Conservation (phyloP, 352 stramenopile species). For the Phytophthora macrochlamydospora region DNA sequence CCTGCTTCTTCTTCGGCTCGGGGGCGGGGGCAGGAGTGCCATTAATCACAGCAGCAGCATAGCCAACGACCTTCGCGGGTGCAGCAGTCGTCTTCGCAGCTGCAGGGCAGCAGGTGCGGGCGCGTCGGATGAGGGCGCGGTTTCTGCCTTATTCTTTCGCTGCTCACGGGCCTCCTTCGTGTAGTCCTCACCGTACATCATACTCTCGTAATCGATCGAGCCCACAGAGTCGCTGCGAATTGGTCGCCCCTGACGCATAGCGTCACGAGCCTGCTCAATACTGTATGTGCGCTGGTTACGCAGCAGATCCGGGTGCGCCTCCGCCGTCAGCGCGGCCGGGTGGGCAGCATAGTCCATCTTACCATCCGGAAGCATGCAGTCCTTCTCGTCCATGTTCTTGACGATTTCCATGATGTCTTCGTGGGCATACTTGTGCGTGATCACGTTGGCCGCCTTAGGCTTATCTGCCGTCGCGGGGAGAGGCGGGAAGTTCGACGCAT, state of each 20-base stretch:
- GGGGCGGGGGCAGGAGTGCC: conserved; percentile 53
- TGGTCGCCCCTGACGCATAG: conserved; percentile 87
- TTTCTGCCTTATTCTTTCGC: conserved; percentile 50
- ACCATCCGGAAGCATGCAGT: conserved; percentile 70
- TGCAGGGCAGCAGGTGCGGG: conserved; percentile 10
- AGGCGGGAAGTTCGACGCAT: conserved; percentile 83
- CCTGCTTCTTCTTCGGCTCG: conserved; percentile 65
- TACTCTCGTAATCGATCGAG: conserved; percentile 89
- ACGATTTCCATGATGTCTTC: conserved; percentile 93
- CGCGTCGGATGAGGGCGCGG: conserved; percentile 9
- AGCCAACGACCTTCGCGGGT: conserved; percentile 61
- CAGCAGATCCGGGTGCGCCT: conserved; percentile 87
- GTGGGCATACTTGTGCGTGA: conserved; percentile 80
- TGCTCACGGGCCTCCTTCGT: conserved; percentile 84
- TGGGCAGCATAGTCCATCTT: conserved; percentile 89
- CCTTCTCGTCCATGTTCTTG: conserved; percentile 90
- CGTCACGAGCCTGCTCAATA: conserved; percentile 92
- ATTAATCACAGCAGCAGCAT: conserved; percentile 81
- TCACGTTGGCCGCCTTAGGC: conserved; percentile 44
- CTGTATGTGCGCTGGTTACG: conserved; percentile 92
- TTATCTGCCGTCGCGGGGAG: conserved; percentile 55
- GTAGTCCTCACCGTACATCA: conserved; percentile 92
- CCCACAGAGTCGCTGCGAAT: conserved; percentile 89
- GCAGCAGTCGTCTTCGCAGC: conserved; percentile 18
- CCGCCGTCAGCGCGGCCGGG: conserved; percentile 68